Base-by-base conservation (phyloP, 2,329 filamentous ascomycete genomes). In the Gliomastix tumulicola region DNA sequence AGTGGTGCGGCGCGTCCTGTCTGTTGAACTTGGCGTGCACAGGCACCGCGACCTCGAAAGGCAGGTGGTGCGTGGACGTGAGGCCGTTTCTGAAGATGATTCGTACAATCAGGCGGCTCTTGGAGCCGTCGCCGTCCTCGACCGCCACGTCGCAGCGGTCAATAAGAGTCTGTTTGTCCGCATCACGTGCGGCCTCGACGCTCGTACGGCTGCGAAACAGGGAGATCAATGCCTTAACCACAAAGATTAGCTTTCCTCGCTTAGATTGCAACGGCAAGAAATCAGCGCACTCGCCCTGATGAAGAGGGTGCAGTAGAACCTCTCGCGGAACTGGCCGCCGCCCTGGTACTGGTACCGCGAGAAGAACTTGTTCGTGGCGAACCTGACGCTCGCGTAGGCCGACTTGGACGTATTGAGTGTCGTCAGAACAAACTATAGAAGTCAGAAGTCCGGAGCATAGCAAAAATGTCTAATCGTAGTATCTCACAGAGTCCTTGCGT, bases 321-420 rank as follows among this genome's bases (percentile, higher is more conserved):
- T 74, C 21, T 76, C 71, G 6, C 65, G 64, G 32, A 68, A 65
- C 44, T 70, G 67, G 7, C 63, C 56, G 22, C 49, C 60, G 16
- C 73, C 74, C 38, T 76, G 69, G 48, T 79, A 90, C 36, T 75
- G 71, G 58, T 88, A 90, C 23, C 72, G 74, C 7, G 79, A 74
- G 60, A 88, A 88, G 63, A 89, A 89, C 27, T 75, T 71, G 45
- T 66, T 74, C 28, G 75, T 71, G 30, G 81, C 68, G 36, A 89
- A 77, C 7, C 74, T 73, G 49, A 88, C 81, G 40, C 81, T 82
- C 19, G 82, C 79, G 55, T 89, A 89, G 15, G 83, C 84, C 5
- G 85, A 87, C 52, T 86, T 87, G 38, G 84, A 86, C n/a, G 76
- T 74, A 55, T 90, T 90, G 44, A 90, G 65, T 12, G 84, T 79